Conservation (phyloP, 257 asterid species). For the Forsythia viridissima region DNA sequence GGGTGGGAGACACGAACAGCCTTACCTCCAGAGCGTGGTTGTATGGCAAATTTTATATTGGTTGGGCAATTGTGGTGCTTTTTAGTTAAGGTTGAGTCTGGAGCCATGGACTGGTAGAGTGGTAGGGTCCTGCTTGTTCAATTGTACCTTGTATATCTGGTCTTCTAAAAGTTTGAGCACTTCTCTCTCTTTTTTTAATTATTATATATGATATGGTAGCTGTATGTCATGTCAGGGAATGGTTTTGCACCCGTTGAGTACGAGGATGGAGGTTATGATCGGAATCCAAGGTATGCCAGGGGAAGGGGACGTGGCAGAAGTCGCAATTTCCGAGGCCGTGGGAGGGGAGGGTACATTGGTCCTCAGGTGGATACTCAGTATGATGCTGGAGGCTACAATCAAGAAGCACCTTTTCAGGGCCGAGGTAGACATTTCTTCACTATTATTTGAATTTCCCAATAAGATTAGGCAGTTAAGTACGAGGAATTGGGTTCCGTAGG, state of each 20-base stretch:
- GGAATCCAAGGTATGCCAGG: slow-evolving; percentile 43
- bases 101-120: background rate
- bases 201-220: background rate
- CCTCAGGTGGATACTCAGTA: slow-evolving; percentile 33
- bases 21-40: background rate
- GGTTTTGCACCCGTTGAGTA: slow-evolving; percentile 33
- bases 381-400: slow-evolving; percentile 44
- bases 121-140: background rate
- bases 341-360: slow-evolving; percentile 51
- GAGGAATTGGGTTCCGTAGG: background rate
- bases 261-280: slow-evolving; percentile 53
- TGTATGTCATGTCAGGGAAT: slow-evolving; percentile 33
- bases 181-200: background rate
- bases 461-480: background rate
- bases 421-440: slow-evolving; percentile 25
- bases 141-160: background rate
- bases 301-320: slow-evolving; percentile 57
- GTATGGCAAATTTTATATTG: background rate
- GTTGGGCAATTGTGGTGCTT: background rate
- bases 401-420: slow-evolving; percentile 40
- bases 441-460: background rate
- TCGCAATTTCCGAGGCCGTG: slow-evolving; percentile 48
- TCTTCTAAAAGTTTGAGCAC: background rate
- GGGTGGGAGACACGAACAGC: background rate
- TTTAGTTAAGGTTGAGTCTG: background rate